These are phyloP conservation scores for Aspergillus transmontanensis DNA, from an alignment of 2,329 filamentous ascomycete genomes.

Conservation along the genomic window DNA sequence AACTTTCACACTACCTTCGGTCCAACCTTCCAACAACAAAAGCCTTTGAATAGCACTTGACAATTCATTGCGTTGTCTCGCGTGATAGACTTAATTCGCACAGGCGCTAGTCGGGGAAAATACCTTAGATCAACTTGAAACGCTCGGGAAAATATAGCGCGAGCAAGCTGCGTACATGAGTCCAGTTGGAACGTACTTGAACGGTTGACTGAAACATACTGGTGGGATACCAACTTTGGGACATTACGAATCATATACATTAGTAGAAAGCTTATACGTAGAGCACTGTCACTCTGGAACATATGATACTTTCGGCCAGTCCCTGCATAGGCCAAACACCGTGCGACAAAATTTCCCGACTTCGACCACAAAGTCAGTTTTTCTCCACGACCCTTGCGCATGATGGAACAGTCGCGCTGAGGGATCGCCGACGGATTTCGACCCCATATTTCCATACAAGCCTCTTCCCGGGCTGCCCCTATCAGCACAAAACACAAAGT, in stretches of 20 bases:
- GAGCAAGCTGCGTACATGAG: too few relatives aligned
- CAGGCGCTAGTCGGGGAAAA: too few relatives aligned
- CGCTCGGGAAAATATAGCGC: too few relatives aligned
- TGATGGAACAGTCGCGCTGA: slow-evolving; percentile 32
- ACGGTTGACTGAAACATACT: too few relatives aligned
- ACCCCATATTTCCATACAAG: slow-evolving; percentile 34
- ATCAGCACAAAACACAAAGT: background rate
- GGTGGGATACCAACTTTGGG: too few relatives aligned
- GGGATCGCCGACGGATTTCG: slow-evolving; percentile 30
- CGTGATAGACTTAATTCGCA: too few relatives aligned
- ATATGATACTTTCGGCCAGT: slow-evolving; percentile 23
- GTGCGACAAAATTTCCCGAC: slow-evolving; percentile 36
- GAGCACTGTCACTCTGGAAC: background rate
- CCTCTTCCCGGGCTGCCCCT: slow-evolving; percentile 27
- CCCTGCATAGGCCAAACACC: slow-evolving; percentile 32
- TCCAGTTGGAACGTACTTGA: too few relatives aligned
- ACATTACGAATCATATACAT: background rate
- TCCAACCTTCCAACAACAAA: background rate
- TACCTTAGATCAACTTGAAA: too few relatives aligned
- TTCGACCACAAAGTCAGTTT: slow-evolving; percentile 29
- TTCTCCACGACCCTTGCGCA: slow-evolving; percentile 35
- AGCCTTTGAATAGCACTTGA: background rate
- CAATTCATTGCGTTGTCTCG: background rate
- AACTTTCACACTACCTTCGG: background rate
- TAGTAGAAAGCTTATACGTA: background rate